Percentiles rank a stretch among this genome's conserved stretches.
These are phyloP conservation scores for Haplosporangium sp. DNA, from an alignment of 371 early-diverging fungal species.

Conservation along the genomic window DNA sequence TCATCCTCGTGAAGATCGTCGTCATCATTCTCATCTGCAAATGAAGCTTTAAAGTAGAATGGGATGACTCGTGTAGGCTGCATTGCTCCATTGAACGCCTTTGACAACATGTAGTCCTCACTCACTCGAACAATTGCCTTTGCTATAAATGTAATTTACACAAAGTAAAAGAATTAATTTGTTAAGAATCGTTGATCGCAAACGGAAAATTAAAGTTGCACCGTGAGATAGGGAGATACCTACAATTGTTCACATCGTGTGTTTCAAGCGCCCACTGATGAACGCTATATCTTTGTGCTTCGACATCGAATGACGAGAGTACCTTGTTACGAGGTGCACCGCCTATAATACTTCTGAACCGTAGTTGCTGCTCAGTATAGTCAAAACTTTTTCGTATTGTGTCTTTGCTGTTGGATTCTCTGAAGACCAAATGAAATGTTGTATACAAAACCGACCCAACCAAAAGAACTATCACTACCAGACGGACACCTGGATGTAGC, in stretches of 20 bases:
- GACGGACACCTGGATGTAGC: conserved; percentile 35
- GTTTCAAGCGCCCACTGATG: conserved; percentile 43
- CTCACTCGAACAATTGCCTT: conserved; percentile 34
- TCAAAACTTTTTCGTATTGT: conserved; percentile 22
- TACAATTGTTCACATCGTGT: conserved; percentile 34
- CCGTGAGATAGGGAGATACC: background rate
- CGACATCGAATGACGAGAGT: conserved; percentile 38
- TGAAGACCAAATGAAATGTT: conserved; percentile 38
- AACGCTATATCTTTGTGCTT: conserved; percentile 35
- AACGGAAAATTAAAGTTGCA: too few relatives aligned
- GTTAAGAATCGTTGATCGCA: too few relatives aligned
- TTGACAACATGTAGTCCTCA: conserved; percentile 57
- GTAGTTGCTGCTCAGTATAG: conserved; percentile 26
- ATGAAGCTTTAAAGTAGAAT: conserved; percentile 56
- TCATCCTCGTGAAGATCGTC: conserved; percentile 39
- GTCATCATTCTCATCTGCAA: conserved; percentile 42
- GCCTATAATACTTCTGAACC: conserved; percentile 16
- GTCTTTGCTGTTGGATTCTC: conserved; percentile 12
- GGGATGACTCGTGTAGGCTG: conserved; percentile 59
- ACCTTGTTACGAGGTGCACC: background rate
- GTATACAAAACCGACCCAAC: conserved; percentile 42
- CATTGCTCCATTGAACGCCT: conserved; percentile 59
- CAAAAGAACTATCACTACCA: conserved; percentile 25
- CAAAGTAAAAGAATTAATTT: background rate
- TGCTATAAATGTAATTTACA: conserved; percentile 16